Evolutionary conservation across 768 basidiomycete species (phyloP).

Genomic region (Pisolithus sp.): DNA sequence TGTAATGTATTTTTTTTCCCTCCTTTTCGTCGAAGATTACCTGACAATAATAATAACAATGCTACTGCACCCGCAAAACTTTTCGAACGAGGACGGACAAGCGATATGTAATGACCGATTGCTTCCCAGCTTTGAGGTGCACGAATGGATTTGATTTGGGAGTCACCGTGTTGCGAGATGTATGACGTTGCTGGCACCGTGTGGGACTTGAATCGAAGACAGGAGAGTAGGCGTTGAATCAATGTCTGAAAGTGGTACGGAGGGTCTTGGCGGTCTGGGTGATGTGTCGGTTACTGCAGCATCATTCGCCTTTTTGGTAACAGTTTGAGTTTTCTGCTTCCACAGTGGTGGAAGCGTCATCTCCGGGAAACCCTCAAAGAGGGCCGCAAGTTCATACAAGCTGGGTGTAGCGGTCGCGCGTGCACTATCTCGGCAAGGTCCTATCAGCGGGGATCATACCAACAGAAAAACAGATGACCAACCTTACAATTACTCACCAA

Average conservation of each 20-base stretch:
- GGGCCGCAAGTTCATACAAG: conserved; percentile 63
- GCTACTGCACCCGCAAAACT: too few relatives aligned
- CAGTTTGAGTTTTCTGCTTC: conserved; percentile 15
- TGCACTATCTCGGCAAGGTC: conserved; percentile 44
- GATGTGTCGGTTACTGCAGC: neutral
- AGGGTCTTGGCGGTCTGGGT: conserved; percentile 1
- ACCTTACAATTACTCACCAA: conserved; percentile 89
- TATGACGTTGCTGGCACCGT: conserved; percentile 9
- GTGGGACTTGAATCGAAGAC: neutral
- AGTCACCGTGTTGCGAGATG: conserved; percentile 22
- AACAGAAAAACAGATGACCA: conserved; percentile 20
- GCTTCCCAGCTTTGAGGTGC: conserved; percentile 77
- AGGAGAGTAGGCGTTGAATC: conserved; percentile 4
- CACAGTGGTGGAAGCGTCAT: conserved; percentile 58
- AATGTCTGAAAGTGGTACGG: neutral
- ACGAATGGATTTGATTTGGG: conserved; percentile 70
- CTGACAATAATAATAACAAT: too few relatives aligned
- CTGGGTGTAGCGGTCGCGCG: conserved; percentile 78
- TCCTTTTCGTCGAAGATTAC: too few relatives aligned
- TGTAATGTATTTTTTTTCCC: too few relatives aligned
- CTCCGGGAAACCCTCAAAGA: conserved; percentile 66
- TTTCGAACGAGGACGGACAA: too few relatives aligned
- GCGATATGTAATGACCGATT: conserved; percentile 69
- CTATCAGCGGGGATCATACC: neutral
- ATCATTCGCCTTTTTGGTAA: conserved; percentile 2